Base-by-base conservation (phyloP, 805 yeast genomes). In the Kazachstania africana region DNA sequence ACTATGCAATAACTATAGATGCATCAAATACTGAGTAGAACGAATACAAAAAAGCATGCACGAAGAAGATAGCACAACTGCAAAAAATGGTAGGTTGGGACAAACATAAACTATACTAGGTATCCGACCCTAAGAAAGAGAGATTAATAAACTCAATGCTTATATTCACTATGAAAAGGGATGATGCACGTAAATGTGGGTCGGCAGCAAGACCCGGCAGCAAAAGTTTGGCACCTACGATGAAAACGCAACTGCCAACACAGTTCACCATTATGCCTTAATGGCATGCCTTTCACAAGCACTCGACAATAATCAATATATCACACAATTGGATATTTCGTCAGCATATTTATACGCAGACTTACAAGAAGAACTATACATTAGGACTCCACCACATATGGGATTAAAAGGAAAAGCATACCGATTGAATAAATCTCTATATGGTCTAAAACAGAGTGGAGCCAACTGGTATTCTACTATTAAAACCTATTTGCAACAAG, bases 151-250 rank as follows among this genome's bases (percentile, higher is more conserved):
- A 32, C 30, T 16, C 43, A 1, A 36, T 36, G 38, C 36, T 38
- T 23, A 33, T 36, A 4, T 40, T 42, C 22, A 36, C 38, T 1
- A 34, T 29, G 1, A 40, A 40, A 27, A 16, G 40, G n/a, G 38
- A 36, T 21, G 40, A 39, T 17, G 32, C 33, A 1, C 28, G 35
- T 14, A 42, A 40, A 34, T 31, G 38, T 17, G 21, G 38, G 21
- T 34, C 30, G 12, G 38, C 35, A 3, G 39, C 40, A 6, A 33
- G 40, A 34, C 40, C 38, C n/a, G 39, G 40, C 28, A 29, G 22
- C 44, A 40, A 21, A 25, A 29, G 12, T 28, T 29, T 5, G 30
- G 27, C 3, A 36, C 41, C n/a, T 36, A 29, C 30, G 26, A 35
- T 18, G 18, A 33, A 21, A 34, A 38, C 15, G 26, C 36, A 3